These are phyloP conservation scores for Xerophyta viscosa DNA, from an alignment of 106 monocot genomes.

Conservation along the genomic window DNA sequence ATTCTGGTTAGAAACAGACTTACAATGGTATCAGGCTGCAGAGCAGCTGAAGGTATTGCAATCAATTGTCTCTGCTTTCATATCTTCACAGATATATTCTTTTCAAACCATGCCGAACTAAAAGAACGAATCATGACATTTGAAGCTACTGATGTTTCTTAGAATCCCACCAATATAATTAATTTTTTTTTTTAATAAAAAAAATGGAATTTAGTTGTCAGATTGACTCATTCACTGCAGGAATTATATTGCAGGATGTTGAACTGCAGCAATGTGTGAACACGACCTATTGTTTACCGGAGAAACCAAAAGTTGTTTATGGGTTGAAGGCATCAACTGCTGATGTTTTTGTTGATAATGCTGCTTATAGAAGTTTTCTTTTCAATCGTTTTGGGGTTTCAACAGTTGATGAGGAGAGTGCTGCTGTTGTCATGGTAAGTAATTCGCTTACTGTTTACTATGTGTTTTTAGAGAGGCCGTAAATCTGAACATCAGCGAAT, in stretches of 20 bases:
- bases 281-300: conserved; percentile 41
- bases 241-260: conserved; percentile 19
- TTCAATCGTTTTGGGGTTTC: conserved; percentile 50
- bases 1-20: conserved; percentile 11
- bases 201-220: no score
- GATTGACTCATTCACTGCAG: no score
- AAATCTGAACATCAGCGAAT: no score
- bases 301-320: conserved; percentile 28
- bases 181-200: no score
- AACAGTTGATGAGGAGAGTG: conserved; percentile 72
- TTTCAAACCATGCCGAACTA: no score
- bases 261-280: conserved; percentile 39
- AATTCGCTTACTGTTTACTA: not conserved
- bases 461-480: not conserved
- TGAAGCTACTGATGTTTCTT: no score
- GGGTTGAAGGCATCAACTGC: conserved; percentile 53
- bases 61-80: not conserved
- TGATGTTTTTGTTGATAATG: conserved; percentile 66
- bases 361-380: conserved; percentile 50
- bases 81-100: not conserved
- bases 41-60: conserved; percentile 34
- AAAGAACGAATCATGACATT: no score
- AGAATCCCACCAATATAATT: no score
- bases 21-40: conserved; percentile 43
- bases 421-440: conserved; percentile 62